Evolutionary conservation across 2,329 filamentous ascomycete species (phyloP), one percentile per base, ranked within the genome.

Genomic region (Sarocladiaceae sp.): DNA sequence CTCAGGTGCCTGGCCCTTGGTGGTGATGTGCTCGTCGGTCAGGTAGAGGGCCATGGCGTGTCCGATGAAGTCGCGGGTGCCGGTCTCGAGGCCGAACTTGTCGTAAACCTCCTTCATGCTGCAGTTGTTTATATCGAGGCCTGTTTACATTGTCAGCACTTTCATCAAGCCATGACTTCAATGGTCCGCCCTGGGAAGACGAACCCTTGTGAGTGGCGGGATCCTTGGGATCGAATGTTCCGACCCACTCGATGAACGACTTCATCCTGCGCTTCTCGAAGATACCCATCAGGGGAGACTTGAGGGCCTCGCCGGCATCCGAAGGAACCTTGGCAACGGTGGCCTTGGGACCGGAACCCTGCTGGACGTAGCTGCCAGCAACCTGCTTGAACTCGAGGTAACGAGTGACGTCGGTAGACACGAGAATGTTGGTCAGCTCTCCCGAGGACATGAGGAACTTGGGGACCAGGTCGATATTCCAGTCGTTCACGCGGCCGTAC

Each of bases 21-120:
- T 71, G 59, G 79, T 83, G 65, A 96, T 86, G 74, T 99, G 97
- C 68, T 87, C 84, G 69, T 97, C 93, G 54, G 88, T 91, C 53
- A 88, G 84, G 76, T 92, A 97, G 48, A 99, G 84, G 54, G 94
- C 94, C 94, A 99, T 99, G 63, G 93, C 90, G 73, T 99, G 94
- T 58, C 94, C 94, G 63, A 97, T 88, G 68, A 99, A 99, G 73
- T 99, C 94, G 63, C 89, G 86, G 60, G 94, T 99, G 54, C 83
- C 80, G 20, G 86, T 66, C 75, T 99, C 94, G 56, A 99, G 87
- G 54, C 91, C 88, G 62, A 96, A 99, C 72, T 97, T 97, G 76
- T 97, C 92, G 66, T 95, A 99, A 33, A 99, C 88, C n/a, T 97
- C 93, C 79, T 90, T 95, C 92, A 97, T 96, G 54, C 89, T 93